Evolutionary conservation across 2,329 filamentous ascomycete species (phyloP).

Genomic region (Diaporthe destruens): DNA sequence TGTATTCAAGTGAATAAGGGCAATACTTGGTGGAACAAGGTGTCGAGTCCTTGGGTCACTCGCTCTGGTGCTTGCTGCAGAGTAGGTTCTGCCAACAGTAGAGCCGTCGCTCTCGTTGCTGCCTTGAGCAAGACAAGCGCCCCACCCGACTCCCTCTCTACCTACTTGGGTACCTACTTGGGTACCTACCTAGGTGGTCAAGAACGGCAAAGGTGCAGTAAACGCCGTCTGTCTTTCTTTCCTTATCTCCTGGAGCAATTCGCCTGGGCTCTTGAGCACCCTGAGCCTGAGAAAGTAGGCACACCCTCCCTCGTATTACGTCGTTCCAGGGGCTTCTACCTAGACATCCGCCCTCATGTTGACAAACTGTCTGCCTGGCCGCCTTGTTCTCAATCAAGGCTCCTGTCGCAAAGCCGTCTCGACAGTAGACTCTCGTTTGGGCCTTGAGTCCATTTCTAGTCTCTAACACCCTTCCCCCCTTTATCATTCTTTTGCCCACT

Average conservation of each 20-base stretch:
- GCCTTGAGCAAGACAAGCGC: conserved; percentile 10
- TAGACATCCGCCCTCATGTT: not conserved
- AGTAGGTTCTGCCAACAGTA: not conserved
- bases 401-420: not conserved
- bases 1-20: conserved; percentile 15
- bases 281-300: not conserved
- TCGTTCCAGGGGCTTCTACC: not conserved
- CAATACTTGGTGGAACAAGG: not conserved
- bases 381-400: not conserved
- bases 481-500: not conserved
- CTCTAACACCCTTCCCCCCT: not conserved
- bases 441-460: not conserved
- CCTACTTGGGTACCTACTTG: too few species aligned
- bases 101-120: not conserved
- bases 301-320: not conserved
- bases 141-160: not conserved
- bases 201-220: not conserved
- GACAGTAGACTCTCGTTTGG: not conserved
- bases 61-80: not conserved
- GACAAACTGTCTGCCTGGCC: not conserved
- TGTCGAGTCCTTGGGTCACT: not conserved
- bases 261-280: not conserved
- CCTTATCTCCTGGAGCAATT: not conserved
- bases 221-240: not conserved
- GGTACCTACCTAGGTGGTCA: not conserved